Conservation (phyloP, 441 rosid species). For the Populus hybrid region DNA sequence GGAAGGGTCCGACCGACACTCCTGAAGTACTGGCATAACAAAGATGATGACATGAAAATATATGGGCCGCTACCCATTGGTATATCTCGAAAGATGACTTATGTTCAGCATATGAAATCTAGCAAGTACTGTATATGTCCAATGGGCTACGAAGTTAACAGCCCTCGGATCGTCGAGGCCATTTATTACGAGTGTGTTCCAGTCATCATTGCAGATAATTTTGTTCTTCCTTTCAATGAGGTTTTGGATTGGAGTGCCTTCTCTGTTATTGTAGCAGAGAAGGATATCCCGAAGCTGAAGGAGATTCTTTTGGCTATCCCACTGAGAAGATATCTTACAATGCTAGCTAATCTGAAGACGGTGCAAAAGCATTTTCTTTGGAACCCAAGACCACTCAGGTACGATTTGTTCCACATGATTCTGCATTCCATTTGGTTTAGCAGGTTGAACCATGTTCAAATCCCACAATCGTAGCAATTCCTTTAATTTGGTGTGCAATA, state of each 20-base stretch:
- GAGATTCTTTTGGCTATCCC: constrained; percentile 68
- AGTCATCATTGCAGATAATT: constrained; percentile 78
- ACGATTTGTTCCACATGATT: constrained; percentile 87
- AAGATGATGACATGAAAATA: constrained; percentile 75
- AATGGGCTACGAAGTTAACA: constrained; percentile 90
- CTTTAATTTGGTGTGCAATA: neutral
- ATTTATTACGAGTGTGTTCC: constrained; percentile 88
- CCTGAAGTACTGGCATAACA: constrained; percentile 66
- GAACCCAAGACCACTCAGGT: constrained; percentile 67
- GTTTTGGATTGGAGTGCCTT: constrained; percentile 76
- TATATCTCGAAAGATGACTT: constrained; percentile 57
- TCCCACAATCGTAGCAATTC: constrained; percentile 20
- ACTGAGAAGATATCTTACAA: constrained; percentile 48
- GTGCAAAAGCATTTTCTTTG: constrained; percentile 85
- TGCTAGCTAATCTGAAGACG: constrained; percentile 70
- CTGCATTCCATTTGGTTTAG: constrained; percentile 86
- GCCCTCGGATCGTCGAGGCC: constrained; percentile 86
- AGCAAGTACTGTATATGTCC: constrained; percentile 83
- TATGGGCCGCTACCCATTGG: constrained; percentile 55
- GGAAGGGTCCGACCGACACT: constrained; percentile 82
- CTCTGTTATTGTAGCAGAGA: constrained; percentile 64
- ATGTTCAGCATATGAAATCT: constrained; percentile 81
- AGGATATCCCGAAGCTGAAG: constrained; percentile 77
- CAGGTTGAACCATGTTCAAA: constrained; percentile 51
- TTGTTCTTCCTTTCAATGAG: constrained; percentile 70